Base-by-base conservation (phyloP, 306 rosid genomes). In the Corylus heterophylla region DNA sequence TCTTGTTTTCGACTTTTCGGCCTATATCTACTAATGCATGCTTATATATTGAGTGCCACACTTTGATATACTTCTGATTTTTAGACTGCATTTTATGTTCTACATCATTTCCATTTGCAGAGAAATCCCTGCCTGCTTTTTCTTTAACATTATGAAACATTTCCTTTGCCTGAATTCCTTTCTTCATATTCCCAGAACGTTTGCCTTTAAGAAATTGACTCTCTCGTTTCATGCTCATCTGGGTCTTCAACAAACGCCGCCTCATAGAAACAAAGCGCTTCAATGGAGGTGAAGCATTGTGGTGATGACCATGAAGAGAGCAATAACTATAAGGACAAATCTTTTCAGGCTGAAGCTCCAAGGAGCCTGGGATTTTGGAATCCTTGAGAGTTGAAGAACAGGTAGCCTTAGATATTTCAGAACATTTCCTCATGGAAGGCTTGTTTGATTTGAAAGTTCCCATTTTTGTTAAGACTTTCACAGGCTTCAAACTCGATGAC, bases 301-400 rank as follows among this genome's bases (percentile, higher is more conserved):
- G 94, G 68, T 75, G 91, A 83, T 88, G 96, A 8, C 98, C 94
- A 64, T 95, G 99, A 73, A 95, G 98, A 25, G 98, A 95, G 83
- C 98, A 95, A 31, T 91, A 93, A 59, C 85, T 80, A 73, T 89
- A 95, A 7, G 90, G 83, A 83, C 99, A 95, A 79, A 90, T 87
- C 83, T 84, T 86, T 74, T 85, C 89, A 61, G 85, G 83, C 27
- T 87, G 83, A 64, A 79, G 56, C 12, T 74, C 86, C 77, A 77
- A 64, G 47, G 48, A 62, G 73, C 83, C 81, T 42, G 87, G 79
- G 68, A 90, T 87, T 85, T 91, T 90, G 37, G 92, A 87, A 84
- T 85, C 94, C 86, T 90, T 95, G 62, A 95, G 87, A 66, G 85
- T 64, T 29, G 97, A 93, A 80, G 98, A 91, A 76, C 98, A 95